Conservation (phyloP, 2,329 filamentous ascomycete genomes). For the Arthrinium puccinioides region DNA sequence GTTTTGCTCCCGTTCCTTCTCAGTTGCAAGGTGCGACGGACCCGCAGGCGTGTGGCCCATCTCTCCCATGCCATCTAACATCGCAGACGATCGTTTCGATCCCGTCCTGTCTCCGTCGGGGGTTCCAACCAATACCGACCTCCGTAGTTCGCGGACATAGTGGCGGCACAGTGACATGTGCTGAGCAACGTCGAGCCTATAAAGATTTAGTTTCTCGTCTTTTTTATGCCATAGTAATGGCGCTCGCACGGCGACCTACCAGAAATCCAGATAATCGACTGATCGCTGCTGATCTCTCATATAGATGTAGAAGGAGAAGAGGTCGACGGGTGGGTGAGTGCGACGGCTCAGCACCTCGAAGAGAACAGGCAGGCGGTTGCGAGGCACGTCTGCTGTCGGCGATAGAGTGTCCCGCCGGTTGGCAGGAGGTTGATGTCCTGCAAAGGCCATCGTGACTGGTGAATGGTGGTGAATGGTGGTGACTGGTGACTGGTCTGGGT, state of each 20-base stretch:
- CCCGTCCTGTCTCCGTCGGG: constrained; percentile 77
- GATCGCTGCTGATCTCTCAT: constrained; percentile 98
- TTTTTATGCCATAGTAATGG: neutral
- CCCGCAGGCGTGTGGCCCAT: constrained; percentile 51
- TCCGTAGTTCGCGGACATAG: constrained; percentile 89
- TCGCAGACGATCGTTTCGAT: constrained; percentile 78
- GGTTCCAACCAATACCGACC: constrained; percentile 87
- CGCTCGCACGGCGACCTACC: constrained; percentile 57
- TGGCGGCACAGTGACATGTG: constrained; percentile 97
- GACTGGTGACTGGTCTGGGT: neutral
- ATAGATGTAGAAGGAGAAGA: constrained; percentile 99
- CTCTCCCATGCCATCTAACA: constrained; percentile 68
- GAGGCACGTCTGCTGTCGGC: constrained; percentile 50
- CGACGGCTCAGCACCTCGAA: constrained; percentile 93
- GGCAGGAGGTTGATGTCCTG: constrained; percentile 9
- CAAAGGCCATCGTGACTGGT: constrained; percentile 1
- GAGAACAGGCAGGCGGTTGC: constrained; percentile 86
- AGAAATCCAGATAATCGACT: constrained; percentile 97
- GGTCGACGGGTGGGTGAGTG: constrained; percentile 89
- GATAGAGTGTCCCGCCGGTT: constrained; percentile 34
- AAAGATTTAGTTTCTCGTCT: neutral
- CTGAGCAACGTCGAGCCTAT: constrained; percentile 96
- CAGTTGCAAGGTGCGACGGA: constrained; percentile 55
- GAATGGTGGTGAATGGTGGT: neutral
- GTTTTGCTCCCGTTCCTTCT: constrained; percentile 73